Base-by-base conservation (phyloP, 2,329 filamentous ascomycete species). In the Trichoderma sp. region DNA sequence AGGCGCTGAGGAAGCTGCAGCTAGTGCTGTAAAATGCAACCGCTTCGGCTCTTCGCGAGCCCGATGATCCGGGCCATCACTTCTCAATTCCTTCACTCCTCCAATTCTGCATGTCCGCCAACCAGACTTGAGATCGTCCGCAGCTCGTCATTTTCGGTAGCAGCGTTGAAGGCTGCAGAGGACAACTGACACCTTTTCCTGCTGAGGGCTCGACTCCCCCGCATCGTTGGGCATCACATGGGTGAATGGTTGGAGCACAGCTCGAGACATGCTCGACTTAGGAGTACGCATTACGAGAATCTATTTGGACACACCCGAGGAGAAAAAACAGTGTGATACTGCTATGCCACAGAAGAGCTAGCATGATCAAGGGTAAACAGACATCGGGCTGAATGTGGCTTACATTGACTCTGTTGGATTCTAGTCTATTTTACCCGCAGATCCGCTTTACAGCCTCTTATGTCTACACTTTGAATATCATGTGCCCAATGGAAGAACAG, bases 171-270 rank as follows among this genome's bases (percentile, higher is more conserved):
- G 52, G 21, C 27, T 27, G 53, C 53, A 31, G n/a, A n/a, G 13
- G 31, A 37, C 24, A n/a, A 58, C 31, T 58, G 33, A 13, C 31
- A 11, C 10, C 10, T 37, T 56, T 56, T 58, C 19, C 53, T 33
- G 53, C 27, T 56, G 53, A 56, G 33, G 53, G 53, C 29, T 56
- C 53, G 40, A 31, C 61, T 53, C 47, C 61, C 61, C 61, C 49
- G 49, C 61, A 64, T 40, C 10, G 35, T 24, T 21, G 52, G n/a
- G 16, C 61, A 64, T 64, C 47, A 64, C 61, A 64, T 61, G 58
- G 24, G 24, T n/a, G 27, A 11, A 33, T 49, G n/a, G 10, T 13
- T 49, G 47, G 47, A 49, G 8, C 37, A 31, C 61, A 21, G 49
- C 61, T 64, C 16, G 33, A 63, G 47, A 55, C 61, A 33, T 63